Evolutionary conservation across 1,284 basidiomycete species (phyloP), one percentile per base, ranked within the genome.

Genomic region (Clitocybe nebularis): DNA sequence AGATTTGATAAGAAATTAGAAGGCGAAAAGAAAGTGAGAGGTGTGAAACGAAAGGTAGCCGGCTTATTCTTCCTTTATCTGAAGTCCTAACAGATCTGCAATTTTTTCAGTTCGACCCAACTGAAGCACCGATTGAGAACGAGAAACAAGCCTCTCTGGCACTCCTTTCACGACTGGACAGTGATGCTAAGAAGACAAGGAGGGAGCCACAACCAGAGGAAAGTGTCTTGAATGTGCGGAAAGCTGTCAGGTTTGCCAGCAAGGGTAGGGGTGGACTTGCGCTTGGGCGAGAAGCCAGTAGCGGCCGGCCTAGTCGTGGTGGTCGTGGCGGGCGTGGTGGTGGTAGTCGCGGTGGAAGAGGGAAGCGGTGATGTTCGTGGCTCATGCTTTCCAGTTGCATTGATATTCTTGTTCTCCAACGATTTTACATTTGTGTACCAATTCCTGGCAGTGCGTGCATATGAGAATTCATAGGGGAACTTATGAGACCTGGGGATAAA

Each of bases 31-130:
- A 93, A 91, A 62, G 62, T 83, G 45, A 82, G 82, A 45, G 93
- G 94, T 4, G 65, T 94, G 45, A 98, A 98, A 70, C 81, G 94
- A 55, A 96, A 97, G 81, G 93, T 93, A 54, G 42, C 54, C 53
- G 40, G 23, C 19, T 41, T 28, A 11, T 30, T 36, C 7, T 39
- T 20, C 5, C 28, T 10, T 35, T 17, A 41, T 22, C 14, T 39
- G 20, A 42, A 11, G 10, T 20, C 10, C 38, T 40, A 10, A 16
- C n/a, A 34, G 41, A 26, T 38, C 36, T 29, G 45, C 32, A 41
- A 37, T 30, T 4, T 35, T 16, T 24, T 17, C 55, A 92, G 86
- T 95, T 93, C 58, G 88, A 89, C 5, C 81, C 91, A 0, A 77
- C 82, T 5, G 91, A 93, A 59, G 70, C 70, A 8, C 72, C 87